Conservation (phyloP, 2,329 filamentous ascomycete genomes). For the Nannizziopsis barbatae region DNA sequence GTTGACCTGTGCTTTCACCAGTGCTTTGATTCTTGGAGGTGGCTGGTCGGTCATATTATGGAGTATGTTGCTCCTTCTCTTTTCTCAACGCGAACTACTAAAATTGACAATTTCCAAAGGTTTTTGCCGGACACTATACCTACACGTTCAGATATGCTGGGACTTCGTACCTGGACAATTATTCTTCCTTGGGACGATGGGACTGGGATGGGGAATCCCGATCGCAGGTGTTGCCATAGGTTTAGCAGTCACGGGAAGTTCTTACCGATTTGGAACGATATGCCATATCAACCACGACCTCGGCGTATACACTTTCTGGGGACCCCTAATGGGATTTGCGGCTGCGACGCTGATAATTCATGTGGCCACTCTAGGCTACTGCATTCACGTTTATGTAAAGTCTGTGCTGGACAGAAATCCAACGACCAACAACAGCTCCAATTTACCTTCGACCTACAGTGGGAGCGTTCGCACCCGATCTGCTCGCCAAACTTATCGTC, state of each 20-base stretch:
- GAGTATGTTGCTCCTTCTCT: slow-evolving; percentile 40
- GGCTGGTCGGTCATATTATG: slow-evolving; percentile 78
- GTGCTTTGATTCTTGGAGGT: slow-evolving; percentile 72
- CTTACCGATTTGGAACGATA: slow-evolving; percentile 79
- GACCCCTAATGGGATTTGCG: slow-evolving; percentile 69
- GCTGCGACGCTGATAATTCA: slow-evolving; percentile 68
- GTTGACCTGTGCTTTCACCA: slow-evolving; percentile 74
- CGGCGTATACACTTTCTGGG: slow-evolving; percentile 79
- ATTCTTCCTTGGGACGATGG: slow-evolving; percentile 80
- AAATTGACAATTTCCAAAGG: slow-evolving; percentile 32
- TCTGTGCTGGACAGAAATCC: slow-evolving; percentile 63
- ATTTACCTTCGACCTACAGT: slow-evolving; percentile 57
- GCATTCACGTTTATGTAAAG: slow-evolving; percentile 84
- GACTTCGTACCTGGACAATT: slow-evolving; percentile 75
- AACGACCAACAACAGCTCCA: slow-evolving; percentile 58
- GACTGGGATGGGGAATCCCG: slow-evolving; percentile 73
- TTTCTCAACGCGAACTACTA: not conserved
- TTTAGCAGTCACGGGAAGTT: slow-evolving; percentile 78
- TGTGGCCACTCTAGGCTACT: slow-evolving; percentile 76
- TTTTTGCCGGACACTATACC: slow-evolving; percentile 76
- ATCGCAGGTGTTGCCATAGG: slow-evolving; percentile 62
- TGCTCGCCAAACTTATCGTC: slow-evolving; percentile 75
- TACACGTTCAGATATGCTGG: slow-evolving; percentile 98
- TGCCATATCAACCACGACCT: slow-evolving; percentile 91
- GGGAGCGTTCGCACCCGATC: slow-evolving; percentile 68